These are phyloP conservation scores for Tolypocladium paradoxum DNA, from an alignment of 2,329 filamentous ascomycete genomes.

Conservation along the genomic window DNA sequence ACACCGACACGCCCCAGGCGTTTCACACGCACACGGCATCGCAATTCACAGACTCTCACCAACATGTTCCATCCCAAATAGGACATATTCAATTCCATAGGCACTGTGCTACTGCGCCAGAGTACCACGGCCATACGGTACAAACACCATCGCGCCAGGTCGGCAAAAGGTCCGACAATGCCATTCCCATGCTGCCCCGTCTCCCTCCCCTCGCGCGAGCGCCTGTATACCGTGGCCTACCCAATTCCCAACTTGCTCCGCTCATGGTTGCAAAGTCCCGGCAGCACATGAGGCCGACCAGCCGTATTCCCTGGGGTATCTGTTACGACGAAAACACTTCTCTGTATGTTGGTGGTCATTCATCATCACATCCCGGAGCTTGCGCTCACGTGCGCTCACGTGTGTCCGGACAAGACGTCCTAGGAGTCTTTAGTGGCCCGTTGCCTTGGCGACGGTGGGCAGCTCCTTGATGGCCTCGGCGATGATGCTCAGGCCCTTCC, in stretches of 20 bases:
- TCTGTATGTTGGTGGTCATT: background rate
- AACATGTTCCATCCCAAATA: background rate
- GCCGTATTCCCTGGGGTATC: constrained; percentile 5
- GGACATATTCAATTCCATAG: background rate
- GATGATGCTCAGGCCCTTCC: constrained; percentile 68
- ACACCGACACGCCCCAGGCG: background rate
- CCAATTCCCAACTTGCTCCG: background rate
- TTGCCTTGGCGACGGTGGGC: constrained; percentile 40
- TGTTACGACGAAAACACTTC: constrained; percentile 4
- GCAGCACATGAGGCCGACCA: constrained; percentile 4
- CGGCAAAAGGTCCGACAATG: background rate
- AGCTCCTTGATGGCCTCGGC: constrained; percentile 72
- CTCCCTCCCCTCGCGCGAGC: background rate
- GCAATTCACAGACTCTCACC: background rate
- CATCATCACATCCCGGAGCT: constrained; percentile 11
- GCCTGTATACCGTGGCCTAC: background rate
- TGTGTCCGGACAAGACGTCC: background rate
- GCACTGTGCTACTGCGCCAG: background rate
- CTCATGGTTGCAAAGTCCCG: background rate
- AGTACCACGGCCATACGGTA: background rate
- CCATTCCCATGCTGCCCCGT: background rate
- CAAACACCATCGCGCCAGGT: background rate
- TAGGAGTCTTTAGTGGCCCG: constrained; percentile 20
- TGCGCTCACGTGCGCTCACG: constrained; percentile 9
- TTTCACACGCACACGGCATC: background rate